A percentile compares a stretch with the other conserved stretches of the same genome.
phyloP scores from a whole-genome alignment of 768 basidiomycete species.

The Rhizopogon rudus region DNA sequence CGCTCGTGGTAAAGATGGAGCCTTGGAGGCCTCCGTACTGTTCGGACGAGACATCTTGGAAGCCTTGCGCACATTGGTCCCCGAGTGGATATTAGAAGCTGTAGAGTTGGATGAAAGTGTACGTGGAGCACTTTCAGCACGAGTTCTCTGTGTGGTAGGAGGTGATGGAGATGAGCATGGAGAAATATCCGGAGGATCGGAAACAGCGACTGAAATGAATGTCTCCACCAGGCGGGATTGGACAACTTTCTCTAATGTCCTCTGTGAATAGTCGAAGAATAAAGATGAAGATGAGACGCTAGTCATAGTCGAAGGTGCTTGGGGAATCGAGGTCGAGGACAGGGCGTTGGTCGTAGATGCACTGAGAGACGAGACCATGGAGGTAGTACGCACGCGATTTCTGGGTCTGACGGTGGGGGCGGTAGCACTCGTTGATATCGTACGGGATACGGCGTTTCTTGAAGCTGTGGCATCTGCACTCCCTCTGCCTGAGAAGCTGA shows the following conservation, averaged over 20 bases:
- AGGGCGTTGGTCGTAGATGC: slow-evolving; percentile 5
- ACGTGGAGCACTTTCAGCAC: slow-evolving; percentile 22
- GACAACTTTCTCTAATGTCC: slow-evolving; percentile 64
- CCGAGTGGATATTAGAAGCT: slow-evolving; percentile 1
- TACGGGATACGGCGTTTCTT: slow-evolving; percentile 10
- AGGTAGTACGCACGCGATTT: slow-evolving; percentile 46
- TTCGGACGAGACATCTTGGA: slow-evolving; percentile 10
- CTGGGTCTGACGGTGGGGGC: slow-evolving; percentile 29
- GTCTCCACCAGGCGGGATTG: slow-evolving; percentile 74
- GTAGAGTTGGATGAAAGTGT: slow-evolving; percentile 1
- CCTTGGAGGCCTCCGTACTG: slow-evolving; percentile 14
- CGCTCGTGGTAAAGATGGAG: slow-evolving; percentile 2
- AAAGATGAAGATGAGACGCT: slow-evolving; percentile 26
- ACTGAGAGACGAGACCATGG: slow-evolving; percentile 44
- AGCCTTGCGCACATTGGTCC: slow-evolving; percentile 11
- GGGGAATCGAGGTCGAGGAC: not conserved
- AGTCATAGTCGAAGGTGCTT: not conserved
- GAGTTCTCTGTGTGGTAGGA: slow-evolving; percentile 20
- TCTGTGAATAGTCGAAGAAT: slow-evolving; percentile 61
- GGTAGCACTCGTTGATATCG: slow-evolving; percentile 13
- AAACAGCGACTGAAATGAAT: slow-evolving; percentile 56
- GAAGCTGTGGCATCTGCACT: slow-evolving; percentile 8
- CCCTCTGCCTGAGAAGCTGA: slow-evolving; percentile 30
- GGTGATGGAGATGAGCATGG: slow-evolving; percentile 19
- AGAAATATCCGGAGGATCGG: slow-evolving; percentile 13